These are phyloP conservation scores for Melaleuca quinquenervia DNA, from an alignment of 345 rosid species.

Conservation along the genomic window DNA sequence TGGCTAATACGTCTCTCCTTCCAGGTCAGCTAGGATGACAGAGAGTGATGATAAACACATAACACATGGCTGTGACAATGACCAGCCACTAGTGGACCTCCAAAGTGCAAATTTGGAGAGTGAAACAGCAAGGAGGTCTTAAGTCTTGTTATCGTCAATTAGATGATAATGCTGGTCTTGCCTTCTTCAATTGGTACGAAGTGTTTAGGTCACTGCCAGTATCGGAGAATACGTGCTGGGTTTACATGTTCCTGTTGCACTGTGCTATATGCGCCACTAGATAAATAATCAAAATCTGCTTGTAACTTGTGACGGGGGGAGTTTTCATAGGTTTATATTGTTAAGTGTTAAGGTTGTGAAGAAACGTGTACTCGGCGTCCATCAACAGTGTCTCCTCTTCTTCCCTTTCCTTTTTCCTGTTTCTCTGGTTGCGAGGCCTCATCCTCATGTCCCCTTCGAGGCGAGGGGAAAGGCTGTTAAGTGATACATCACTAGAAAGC, in stretches of 20 bases:
- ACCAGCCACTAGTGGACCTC: neutral
- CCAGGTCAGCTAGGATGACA: neutral
- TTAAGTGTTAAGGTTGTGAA: neutral
- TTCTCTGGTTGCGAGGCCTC: neutral
- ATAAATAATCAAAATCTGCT: neutral
- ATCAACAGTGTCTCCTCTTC: neutral
- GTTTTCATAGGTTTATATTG: neutral
- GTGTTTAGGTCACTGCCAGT: neutral
- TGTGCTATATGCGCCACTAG: neutral
- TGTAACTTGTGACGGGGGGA: neutral
- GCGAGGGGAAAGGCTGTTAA: neutral
- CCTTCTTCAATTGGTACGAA: neutral
- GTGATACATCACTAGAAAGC: neutral
- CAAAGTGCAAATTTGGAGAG: neutral
- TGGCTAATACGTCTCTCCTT: neutral
- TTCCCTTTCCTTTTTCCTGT: neutral
- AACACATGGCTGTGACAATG: neutral
- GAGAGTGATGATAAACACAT: neutral
- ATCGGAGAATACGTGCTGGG: neutral
- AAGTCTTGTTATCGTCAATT: neutral
- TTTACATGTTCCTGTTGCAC: neutral
- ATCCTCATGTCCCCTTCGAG: neutral
- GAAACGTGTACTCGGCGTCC: neutral
- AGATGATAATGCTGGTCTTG: neutral
- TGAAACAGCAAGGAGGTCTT: neutral